These are phyloP conservation scores for Volvariella surrecta DNA, from an alignment of 1,284 basidiomycete species.

Conservation along the genomic window DNA sequence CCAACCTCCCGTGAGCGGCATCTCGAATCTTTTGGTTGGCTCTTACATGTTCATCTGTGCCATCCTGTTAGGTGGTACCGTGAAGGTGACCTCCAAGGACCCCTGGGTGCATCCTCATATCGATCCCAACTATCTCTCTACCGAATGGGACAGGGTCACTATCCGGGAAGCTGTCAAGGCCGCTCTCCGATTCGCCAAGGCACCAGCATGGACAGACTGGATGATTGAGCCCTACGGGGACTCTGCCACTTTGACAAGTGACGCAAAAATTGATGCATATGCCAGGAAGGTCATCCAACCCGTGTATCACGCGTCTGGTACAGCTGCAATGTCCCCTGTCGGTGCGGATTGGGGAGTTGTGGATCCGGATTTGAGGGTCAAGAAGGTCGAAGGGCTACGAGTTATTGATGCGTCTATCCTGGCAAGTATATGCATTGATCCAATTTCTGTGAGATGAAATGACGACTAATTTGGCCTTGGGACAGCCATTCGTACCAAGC, in stretches of 20 bases:
- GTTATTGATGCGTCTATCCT: background rate
- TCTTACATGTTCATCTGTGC: no score
- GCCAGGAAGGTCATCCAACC: background rate
- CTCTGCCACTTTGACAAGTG: background rate
- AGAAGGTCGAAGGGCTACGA: background rate
- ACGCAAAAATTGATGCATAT: background rate
- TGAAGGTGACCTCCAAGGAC: background rate
- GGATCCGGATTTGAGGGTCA: slow-evolving; percentile 1
- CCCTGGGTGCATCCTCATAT: background rate
- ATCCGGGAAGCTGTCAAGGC: background rate
- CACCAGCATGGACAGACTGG: background rate
- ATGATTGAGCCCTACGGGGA: background rate
- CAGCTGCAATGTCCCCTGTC: background rate
- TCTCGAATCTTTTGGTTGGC: no score
- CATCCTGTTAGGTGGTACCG: slow-evolving; percentile 4
- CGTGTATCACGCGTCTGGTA: background rate
- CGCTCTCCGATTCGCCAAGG: background rate
- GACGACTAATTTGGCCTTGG: background rate
- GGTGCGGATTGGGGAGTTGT: slow-evolving; percentile 1
- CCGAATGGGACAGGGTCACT: background rate
- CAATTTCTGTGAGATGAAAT: background rate
- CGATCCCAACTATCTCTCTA: background rate
- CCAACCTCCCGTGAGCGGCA: no score
- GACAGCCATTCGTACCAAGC: slow-evolving; percentile 1
- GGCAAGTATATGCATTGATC: background rate